These are phyloP conservation scores for Nemophila menziesii DNA, from an alignment of 257 asterid species.

Conservation along the genomic window DNA sequence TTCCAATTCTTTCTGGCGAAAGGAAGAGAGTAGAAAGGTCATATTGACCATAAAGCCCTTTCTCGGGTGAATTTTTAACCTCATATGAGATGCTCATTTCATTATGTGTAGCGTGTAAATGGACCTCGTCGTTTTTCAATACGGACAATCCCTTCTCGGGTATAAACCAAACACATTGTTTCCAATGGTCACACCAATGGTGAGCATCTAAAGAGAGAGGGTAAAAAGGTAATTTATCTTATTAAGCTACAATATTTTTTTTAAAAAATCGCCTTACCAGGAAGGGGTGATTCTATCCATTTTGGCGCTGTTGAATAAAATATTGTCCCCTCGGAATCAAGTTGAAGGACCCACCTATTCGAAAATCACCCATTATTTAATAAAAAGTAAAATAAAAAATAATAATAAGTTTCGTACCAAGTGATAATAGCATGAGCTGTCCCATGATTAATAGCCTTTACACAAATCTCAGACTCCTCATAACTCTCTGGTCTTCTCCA, in stretches of 20 bases:
- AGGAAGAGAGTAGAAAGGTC: slow-evolving; percentile 29
- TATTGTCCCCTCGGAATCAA: slow-evolving; percentile 65
- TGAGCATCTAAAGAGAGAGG: slow-evolving; percentile 35
- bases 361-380: no score
- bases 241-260: no score
- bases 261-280: slow-evolving; percentile 27
- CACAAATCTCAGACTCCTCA: slow-evolving; percentile 45
- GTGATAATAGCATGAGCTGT: slow-evolving; percentile 86
- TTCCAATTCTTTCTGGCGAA: slow-evolving; percentile 57
- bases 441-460: slow-evolving; percentile 65
- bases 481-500: slow-evolving; percentile 84
- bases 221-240: background rate
- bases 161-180: slow-evolving; percentile 79
- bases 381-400: slow-evolving; percentile 13
- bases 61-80: slow-evolving; percentile 22
- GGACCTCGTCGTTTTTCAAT: slow-evolving; percentile 44
- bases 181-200: slow-evolving; percentile 97
- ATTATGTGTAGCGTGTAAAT: slow-evolving; percentile 46
- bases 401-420: slow-evolving; percentile 43
- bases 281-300: slow-evolving; percentile 39
- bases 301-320: slow-evolving; percentile 80
- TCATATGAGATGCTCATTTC: slow-evolving; percentile 55
- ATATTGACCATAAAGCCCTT: slow-evolving; percentile 20
- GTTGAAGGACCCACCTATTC: slow-evolving; percentile 99
- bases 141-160: slow-evolving; percentile 47